Conservation (phyloP, 306 rosid species). For the Ziziphus jujuba region DNA sequence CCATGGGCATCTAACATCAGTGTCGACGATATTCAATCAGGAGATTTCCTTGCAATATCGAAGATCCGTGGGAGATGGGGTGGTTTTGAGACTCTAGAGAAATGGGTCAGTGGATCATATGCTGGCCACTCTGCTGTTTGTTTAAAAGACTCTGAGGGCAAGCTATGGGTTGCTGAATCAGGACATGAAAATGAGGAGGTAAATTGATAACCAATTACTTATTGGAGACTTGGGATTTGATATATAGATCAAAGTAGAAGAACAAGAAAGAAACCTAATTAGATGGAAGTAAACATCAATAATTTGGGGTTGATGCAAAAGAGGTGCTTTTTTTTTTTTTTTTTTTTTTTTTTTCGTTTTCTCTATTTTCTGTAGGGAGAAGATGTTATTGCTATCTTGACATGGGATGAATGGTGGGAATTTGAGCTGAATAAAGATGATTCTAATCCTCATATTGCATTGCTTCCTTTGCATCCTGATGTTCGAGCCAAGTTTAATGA, state of each 20-base stretch:
- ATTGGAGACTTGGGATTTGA: neutral
- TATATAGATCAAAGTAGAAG: neutral
- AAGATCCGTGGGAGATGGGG: conserved; percentile 99
- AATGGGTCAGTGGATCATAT: conserved; percentile 95
- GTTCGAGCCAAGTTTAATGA: conserved; percentile 76
- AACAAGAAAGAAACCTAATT: no score
- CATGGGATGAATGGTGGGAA: conserved; percentile 99
- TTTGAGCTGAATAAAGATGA: conserved; percentile 78
- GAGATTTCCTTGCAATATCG: conserved; percentile 93
- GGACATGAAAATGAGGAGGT: conserved; percentile 90
- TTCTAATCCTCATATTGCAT: conserved; percentile 88
- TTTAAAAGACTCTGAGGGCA: conserved; percentile 83
- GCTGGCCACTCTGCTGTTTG: conserved; percentile 97
- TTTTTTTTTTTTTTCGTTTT: conserved; percentile 19
- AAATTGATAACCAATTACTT: neutral
- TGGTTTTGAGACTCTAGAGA: conserved; percentile 90
- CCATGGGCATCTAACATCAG: conserved; percentile 80
- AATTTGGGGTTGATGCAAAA: neutral
- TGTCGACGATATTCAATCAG: conserved; percentile 79
- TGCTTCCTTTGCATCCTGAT: conserved; percentile 91
- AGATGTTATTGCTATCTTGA: conserved; percentile 69
- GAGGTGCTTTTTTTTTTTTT: conserved; percentile 3
- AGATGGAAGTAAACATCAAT: no score
- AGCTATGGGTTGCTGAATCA: conserved; percentile 96
- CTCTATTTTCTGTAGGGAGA: conserved; percentile 96